These are phyloP conservation scores for Eruca vesicaria DNA, from an alignment of 441 rosid genomes.

Conservation along the genomic window DNA sequence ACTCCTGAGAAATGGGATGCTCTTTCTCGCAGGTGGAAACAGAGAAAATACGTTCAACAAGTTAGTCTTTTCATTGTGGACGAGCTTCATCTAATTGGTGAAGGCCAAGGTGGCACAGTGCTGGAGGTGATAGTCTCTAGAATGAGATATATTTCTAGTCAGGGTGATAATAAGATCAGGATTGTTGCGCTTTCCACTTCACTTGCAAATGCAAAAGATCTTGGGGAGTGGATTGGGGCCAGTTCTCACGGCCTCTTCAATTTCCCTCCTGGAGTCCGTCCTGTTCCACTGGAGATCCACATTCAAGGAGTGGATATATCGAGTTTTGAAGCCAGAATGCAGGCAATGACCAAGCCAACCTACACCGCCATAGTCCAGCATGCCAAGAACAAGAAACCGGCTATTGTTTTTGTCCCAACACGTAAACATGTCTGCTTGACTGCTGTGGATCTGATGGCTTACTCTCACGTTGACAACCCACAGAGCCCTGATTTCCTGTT, in stretches of 20 bases:
- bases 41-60: conserved; percentile 76
- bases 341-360: conserved; percentile 87
- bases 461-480: conserved; percentile 52
- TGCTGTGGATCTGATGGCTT: conserved; percentile 79
- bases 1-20: conserved; percentile 96
- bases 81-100: conserved; percentile 77
- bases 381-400: conserved; percentile 70
- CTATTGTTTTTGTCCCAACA: conserved; percentile 75
- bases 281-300: conserved; percentile 85
- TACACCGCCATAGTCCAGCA: conserved; percentile 78
- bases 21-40: conserved; percentile 85
- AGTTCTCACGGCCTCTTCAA: conserved; percentile 79
- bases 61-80: conserved; percentile 69
- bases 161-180: conserved; percentile 70
- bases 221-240: conserved; percentile 92
- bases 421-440: conserved; percentile 72
- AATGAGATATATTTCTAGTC: conserved; percentile 82
- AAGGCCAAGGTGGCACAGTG: conserved; percentile 80
- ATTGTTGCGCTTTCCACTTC: conserved; percentile 86
- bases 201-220: conserved; percentile 86
- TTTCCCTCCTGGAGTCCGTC: conserved; percentile 86
- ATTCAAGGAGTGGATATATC: conserved; percentile 81
- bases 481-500: conserved; percentile 55
- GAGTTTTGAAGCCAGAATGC: conserved; percentile 87
- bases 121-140: conserved; percentile 81